Evolutionary conservation across 352 stramenopile genomes (phyloP), one percentile per base, ranked within the genome.

Genomic region (Peronosclerospora sorghi): DNA sequence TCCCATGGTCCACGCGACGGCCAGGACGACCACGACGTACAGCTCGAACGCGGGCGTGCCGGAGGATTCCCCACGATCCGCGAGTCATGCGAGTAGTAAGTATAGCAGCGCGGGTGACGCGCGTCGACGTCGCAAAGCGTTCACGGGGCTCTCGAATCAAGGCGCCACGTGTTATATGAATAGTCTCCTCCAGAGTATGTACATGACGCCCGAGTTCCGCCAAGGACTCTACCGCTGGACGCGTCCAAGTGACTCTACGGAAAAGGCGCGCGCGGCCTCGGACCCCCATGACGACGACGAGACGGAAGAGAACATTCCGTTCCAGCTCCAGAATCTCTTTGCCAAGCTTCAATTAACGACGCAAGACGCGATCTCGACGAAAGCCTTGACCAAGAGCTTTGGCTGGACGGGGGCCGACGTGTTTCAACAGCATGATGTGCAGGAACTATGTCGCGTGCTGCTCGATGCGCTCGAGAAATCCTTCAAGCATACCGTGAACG

Each of bases 151-250:
- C 1, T 88, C 69, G 14, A 96, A 96, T 53, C 85, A 95, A 44
- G 86, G 83, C 15, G 84, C 83, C 10, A 96, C 84, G n/a, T 96
- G 86, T 60, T 96, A 96, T 65, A 94, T 96, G 81, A 96, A 96
- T 59, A 92, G 73, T 35, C 53, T 96, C 32, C 65, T 96, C 30
- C 86, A 96, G 66, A 92, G 76, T 48, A 83, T 96, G 64, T 96
- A 82, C 51, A 90, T 94, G 74, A 90, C 89, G 23, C 75, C 72
- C 1, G 82, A 91, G 46, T 83, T 96, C 50, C 76, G 86, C 6
- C 68, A 83, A 38, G 68, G 82, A 39, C 58, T 93, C 50, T 90
- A 94, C 52, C 55, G 71, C 35, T 91, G 73, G 69, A 61, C 48
- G 8, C 48, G 58, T 10, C 21, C 21, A 26, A 19, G 53, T n/a